Conservation (phyloP, 768 basidiomycete genomes). For the Russula brevipes region DNA sequence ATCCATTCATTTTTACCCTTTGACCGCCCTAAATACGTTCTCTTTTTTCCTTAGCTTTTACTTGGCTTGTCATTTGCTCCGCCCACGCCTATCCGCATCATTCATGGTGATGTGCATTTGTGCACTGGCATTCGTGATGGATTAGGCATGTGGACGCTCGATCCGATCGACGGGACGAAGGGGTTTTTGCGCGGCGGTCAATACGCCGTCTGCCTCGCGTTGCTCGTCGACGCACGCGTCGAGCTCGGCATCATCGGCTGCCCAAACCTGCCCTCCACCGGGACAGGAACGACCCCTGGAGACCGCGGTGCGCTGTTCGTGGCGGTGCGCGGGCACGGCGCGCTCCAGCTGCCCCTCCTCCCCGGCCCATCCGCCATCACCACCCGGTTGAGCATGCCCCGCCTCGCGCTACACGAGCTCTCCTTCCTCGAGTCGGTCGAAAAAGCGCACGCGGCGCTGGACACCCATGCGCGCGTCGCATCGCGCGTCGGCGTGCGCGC, state of each 20-base stretch:
- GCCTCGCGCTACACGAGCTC: conserved; percentile 44
- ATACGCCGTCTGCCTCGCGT: conserved; percentile 56
- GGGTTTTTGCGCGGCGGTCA: conserved; percentile 59
- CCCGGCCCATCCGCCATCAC: conserved; percentile 35
- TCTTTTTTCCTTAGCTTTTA: no score
- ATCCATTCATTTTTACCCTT: no score
- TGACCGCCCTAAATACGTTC: no score
- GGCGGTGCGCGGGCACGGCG: conserved; percentile 82
- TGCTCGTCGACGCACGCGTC: conserved; percentile 47
- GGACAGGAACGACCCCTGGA: no score
- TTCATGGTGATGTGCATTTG: no score
- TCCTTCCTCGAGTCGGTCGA: conserved; percentile 90
- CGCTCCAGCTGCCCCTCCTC: conserved; percentile 61
- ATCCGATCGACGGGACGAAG: conserved; percentile 55
- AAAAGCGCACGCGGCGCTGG: conserved; percentile 85
- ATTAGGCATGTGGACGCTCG: conserved; percentile 41
- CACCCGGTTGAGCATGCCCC: conserved; percentile 46
- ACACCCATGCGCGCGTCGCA: conserved; percentile 65
- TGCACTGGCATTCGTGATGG: no score
- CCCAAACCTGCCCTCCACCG: conserved; percentile 67
- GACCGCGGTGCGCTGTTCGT: conserved; percentile 70
- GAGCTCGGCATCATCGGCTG: conserved; percentile 63
- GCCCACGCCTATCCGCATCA: background rate
- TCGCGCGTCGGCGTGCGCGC: conserved; percentile 45
- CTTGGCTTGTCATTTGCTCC: background rate